Base-by-base conservation (phyloP, 768 basidiomycete genomes). In the Mycena leptocephala region DNA sequence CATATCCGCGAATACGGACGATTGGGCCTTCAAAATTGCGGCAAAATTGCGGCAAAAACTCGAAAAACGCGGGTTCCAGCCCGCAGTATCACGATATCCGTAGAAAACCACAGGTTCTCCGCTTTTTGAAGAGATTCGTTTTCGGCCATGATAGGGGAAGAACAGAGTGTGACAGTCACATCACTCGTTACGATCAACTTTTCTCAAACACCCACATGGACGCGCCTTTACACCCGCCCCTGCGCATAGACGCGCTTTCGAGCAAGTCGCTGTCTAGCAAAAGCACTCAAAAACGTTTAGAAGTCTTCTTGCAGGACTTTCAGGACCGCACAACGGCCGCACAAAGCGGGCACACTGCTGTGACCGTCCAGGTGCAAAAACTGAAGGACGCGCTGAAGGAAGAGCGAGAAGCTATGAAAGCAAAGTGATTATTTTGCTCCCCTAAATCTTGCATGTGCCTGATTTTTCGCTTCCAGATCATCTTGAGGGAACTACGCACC, bases 331-430 rank as follows among this genome's bases (percentile, higher is more conserved):
- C 87, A 66, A 84, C 87, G 5, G 85, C 88, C 22, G 83, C 88
- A 0, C 89, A 91, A 69, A 89, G 90, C 13, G 88, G 89, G 4
- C 91, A 91, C 75, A 87, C 88, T 0, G 88, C 92, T 6, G 90
- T 92, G 58, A 92, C 88, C 0, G 91, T 91, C 6, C 92, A 93
- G 79, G 85, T 93, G 26, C 88, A 90, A 80, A 93, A 93, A 80
- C 82, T 93, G 63, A 85, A 85, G 56, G 85, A 86, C 65, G 91
- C 92, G 5, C 80, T 93, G 74, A 87, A 87, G 64, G 90, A 91
- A 74, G 88, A 92, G 77, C 83, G 88, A 33, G 85, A 86, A 71
- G 70, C 73, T 62, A 85, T 82, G 74, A 80, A 81, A 58, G 59
- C 63, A 37, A 71, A 35, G 59, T 70, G 43, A 51, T 33, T 41